Conservation (phyloP, 257 asterid genomes). For the Penstemon newberryi region DNA sequence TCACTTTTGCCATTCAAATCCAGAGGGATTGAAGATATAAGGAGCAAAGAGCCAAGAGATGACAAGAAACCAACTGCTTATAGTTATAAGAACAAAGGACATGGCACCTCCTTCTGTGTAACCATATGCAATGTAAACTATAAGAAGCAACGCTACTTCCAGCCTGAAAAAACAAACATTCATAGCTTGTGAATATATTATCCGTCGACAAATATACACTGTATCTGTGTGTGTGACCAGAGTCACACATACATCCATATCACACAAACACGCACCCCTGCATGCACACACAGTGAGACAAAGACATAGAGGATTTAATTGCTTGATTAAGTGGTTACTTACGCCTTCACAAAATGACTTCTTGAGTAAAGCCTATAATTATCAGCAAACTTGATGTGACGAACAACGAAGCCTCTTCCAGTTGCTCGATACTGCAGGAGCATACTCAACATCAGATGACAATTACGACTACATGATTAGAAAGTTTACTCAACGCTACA, state of each 20-base stretch:
- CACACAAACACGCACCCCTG: conserved; percentile 6
- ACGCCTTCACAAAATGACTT: conserved; percentile 99
- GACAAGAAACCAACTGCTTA: conserved; percentile 98
- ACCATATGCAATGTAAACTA: conserved; percentile 90
- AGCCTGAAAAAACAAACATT: conserved; percentile 54
- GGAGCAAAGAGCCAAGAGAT: conserved; percentile 99
- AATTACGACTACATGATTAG: conserved; percentile 21
- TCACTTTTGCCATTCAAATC: conserved; percentile 99
- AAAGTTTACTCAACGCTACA: conserved; percentile 14
- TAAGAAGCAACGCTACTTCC: conserved; percentile 91
- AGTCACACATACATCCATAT: conserved; percentile 3
- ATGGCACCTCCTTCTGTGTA: conserved; percentile 61
- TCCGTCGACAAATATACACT: conserved; percentile 6
- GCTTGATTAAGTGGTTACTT: conserved; percentile 28
- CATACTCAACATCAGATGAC: conserved; percentile 27
- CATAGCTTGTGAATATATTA: conserved; percentile 14
- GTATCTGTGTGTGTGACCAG: conserved; percentile 8
- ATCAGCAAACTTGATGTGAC: conserved; percentile 93
- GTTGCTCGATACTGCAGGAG: conserved; percentile 87
- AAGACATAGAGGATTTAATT: neutral
- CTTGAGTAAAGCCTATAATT: conserved; percentile 93
- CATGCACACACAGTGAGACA: neutral
- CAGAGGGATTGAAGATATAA: conserved; percentile 95
- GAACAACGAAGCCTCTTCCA: conserved; percentile 97
- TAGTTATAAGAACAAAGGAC: conserved; percentile 67